Evolutionary conservation across 352 stramenopile species (phyloP), one percentile per base, ranked within the genome.

Genomic region (Phytophthora constricta): DNA sequence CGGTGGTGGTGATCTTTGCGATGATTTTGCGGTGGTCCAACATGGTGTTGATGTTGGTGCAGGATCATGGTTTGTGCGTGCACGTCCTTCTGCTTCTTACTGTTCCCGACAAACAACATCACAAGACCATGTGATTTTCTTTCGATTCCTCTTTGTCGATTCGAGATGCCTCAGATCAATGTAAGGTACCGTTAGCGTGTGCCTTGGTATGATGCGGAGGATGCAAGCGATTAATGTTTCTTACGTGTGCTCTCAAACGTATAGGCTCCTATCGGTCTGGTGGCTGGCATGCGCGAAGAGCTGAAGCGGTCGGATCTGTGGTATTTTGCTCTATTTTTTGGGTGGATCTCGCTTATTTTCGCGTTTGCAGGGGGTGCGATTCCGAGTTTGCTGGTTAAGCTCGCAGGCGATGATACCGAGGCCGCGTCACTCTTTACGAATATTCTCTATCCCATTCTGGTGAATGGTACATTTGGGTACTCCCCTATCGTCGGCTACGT

Each of bases 381-480:
- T 27, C 84, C 86, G 3, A 90, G 83, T 49, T 82, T 95, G 47
- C 58, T 95, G 16, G 51, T 72, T 14, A 71, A 69, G 7, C 59
- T 88, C 26, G 73, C 79, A 23, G 64, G 71, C 1, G 43, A 70
- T 8, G 50, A 91, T 49, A 42, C 37, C 0, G 34, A 42, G 5
- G 58, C 70, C 1, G 82, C 77, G 4, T 74, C 74, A 1, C 20
- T 84, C 19, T 95, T 90, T 61, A 93, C 70, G 10, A 84, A 92
- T 58, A 65, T 88, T 43, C 56, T 95, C 8, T 95, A 90, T 55
- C 86, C 86, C 14, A 58, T 92, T 58, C 50, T 95, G 3, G 84
- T 92, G 59, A 95, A 95, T 43, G 83, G 84, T 4, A 95, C 86
- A 23, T 95, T 92, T 61, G 70, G 89, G 17, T 95, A 93, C 51